phyloP scores from a whole-genome alignment of 331 rosid species.

The Cucumis variabilis region DNA sequence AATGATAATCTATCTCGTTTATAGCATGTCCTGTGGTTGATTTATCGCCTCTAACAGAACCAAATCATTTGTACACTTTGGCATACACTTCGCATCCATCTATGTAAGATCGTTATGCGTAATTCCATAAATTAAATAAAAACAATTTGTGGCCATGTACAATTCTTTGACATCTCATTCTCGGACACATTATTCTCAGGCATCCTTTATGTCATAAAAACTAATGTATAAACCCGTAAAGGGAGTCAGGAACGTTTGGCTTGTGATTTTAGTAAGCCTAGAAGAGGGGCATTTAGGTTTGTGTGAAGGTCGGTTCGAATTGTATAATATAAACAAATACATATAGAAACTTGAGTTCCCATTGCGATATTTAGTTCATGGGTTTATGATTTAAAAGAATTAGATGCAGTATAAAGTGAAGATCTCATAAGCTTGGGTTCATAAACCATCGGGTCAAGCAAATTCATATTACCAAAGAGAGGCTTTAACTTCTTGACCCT shows the following conservation, averaged over 20 bases:
- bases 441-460: neutral
- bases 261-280: neutral
- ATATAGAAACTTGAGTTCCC: neutral
- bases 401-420: neutral
- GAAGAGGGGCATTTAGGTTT: neutral
- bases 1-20: neutral
- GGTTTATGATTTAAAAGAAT: neutral
- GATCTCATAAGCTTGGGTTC: neutral
- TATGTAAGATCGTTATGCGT: no score
- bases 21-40: neutral
- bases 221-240: neutral
- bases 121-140: no score
- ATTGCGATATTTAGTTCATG: neutral
- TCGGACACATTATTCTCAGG: no score
- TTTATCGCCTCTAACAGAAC: neutral
- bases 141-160: no score
- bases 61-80: neutral
- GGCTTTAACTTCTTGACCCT: conserved; percentile 1
- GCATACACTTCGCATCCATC: no score
- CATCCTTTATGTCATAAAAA: no score
- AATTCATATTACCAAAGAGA: neutral
- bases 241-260: neutral
- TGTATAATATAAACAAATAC: neutral
- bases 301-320: neutral
- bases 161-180: no score